phyloP scores from a whole-genome alignment of 345 rosid species.

The Citrus mangshanensis region DNA sequence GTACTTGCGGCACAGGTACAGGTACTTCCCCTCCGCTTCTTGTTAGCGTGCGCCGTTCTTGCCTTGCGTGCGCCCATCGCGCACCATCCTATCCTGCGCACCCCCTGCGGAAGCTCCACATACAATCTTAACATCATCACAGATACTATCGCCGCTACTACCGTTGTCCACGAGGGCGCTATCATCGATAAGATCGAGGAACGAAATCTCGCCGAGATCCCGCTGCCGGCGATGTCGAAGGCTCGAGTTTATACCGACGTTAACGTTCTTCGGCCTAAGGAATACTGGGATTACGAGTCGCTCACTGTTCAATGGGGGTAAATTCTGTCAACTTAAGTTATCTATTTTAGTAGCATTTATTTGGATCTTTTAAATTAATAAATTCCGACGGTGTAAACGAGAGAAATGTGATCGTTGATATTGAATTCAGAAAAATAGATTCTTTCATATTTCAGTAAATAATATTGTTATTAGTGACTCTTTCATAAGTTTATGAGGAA shows the following conservation, averaged over 20 bases:
- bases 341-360: neutral
- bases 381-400: neutral
- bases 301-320: conserved; percentile 87
- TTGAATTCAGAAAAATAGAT: neutral
- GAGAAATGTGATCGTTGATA: neutral
- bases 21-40: conserved; percentile 31
- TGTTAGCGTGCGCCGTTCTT: conserved; percentile 46
- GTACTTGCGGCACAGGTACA: neutral
- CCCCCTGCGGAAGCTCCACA: conserved; percentile 6
- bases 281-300: conserved; percentile 91
- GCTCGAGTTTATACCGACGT: conserved; percentile 82
- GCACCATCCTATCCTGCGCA: conserved; percentile 42
- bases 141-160: neutral
- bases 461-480: neutral
- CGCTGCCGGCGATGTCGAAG: conserved; percentile 68
- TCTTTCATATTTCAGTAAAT: neutral
- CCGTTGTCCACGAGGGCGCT: conserved; percentile 5
- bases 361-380: neutral
- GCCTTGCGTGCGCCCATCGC: conserved; percentile 49
- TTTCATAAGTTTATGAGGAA: neutral
- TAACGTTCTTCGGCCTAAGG: conserved; percentile 84
- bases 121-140: neutral
- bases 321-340: neutral
- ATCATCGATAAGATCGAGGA: conserved; percentile 18
- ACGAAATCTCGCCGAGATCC: conserved; percentile 29